Conservation (phyloP, 257 asterid species). For the Nicotiana benthamiana region DNA sequence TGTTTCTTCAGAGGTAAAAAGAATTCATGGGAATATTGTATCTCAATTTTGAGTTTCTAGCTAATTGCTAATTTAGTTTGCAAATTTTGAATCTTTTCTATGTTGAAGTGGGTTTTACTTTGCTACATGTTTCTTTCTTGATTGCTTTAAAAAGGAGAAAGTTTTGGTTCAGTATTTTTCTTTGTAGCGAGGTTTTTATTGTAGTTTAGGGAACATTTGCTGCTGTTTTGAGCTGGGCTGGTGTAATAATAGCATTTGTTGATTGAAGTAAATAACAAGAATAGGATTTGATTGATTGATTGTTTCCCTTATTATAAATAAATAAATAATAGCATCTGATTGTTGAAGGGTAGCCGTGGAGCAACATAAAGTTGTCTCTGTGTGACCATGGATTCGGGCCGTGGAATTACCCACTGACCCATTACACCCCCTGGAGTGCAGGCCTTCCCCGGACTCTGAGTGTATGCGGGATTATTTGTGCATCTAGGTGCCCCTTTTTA, state of each 20-base stretch:
- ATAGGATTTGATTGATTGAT: not conserved
- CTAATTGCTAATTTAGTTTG: not conserved
- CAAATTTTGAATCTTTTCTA: not conserved
- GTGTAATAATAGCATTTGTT: not conserved
- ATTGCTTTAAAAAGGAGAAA: not conserved
- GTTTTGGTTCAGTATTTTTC: not conserved
- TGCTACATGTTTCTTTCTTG: not conserved
- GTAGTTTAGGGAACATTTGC: not conserved
- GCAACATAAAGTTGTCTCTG: no score
- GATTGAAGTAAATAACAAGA: not conserved
- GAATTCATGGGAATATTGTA: not conserved
- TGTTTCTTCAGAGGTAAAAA: slow-evolving; percentile 72
- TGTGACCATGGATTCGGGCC: no score
- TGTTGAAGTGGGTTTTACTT: not conserved
- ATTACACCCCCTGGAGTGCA: no score
- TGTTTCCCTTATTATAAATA: no score
- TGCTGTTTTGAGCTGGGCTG: not conserved
- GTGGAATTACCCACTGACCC: no score
- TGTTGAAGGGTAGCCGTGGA: no score
- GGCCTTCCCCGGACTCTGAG: no score
- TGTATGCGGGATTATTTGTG: no score
- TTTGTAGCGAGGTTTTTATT: not conserved
- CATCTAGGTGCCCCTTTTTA: no score
- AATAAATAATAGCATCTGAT: no score
- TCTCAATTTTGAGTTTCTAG: not conserved